Evolutionary conservation across 1,139 yeast species (phyloP), one percentile per base, ranked within the genome.

Genomic region (Hemisphaericaspora xylofermentans): DNA sequence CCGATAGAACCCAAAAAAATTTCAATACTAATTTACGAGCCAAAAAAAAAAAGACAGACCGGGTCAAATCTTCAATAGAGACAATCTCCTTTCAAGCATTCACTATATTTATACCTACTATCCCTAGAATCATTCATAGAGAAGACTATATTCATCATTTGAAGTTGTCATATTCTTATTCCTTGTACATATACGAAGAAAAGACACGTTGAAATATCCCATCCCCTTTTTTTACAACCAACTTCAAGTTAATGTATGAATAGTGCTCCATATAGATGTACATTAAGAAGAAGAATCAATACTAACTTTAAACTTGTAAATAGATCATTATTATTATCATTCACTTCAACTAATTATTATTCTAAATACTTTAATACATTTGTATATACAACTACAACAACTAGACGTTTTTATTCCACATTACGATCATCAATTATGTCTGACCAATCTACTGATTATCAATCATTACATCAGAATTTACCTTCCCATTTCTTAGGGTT

Each of bases 401-500:
- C 13, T 12, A 33, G 14, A 17, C 29, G 33, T 17, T 15, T 3
- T 36, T 19, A 24, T 39, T 24, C 22, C 36, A 33, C 27, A 33
- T 30, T 36, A 5, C 22, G 25, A 33, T 26, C 26, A 26, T 18
- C 24, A 8, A 39, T 29, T n/a, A 43, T 43, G 47, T 36, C 47
- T 22, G 43, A 36, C 19, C 36, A 24, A 35, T 36, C 28, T 41
- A 41, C 51, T 21, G 69, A 68, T 49, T 68, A 64, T 50, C 40
- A 60, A 37, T 36, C 43, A 16, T 54, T 66, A 41, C 78, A 73
- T 49, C 46, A 56, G 37, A 47, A 57, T 7, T 71, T 91, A 54
- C 83, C 96, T 21, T 48, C 76, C 29, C 86, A 88, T 63, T 93
- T 89, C 66, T 65, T 78, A 47, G 98, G 98, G 38, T 74, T 83